Percentiles rank a stretch among this genome's conserved stretches.
These are phyloP conservation scores for Gautieria morchelliformis DNA, from an alignment of 768 basidiomycete genomes.

Conservation along the genomic window DNA sequence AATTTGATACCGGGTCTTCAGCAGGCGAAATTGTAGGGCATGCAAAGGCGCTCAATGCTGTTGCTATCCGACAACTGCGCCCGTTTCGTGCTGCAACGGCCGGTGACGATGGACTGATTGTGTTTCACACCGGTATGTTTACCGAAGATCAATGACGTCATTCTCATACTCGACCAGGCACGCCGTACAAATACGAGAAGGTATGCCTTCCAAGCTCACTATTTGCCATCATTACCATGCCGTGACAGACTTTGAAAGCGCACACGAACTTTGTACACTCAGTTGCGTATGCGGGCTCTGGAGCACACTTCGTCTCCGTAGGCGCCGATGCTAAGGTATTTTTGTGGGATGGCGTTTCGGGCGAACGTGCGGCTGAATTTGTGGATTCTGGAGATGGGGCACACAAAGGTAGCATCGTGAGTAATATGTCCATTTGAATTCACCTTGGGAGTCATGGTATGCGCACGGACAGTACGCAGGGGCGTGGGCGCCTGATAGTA, in stretches of 20 bases:
- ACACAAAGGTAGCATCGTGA: slow-evolving; percentile 69
- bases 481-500: slow-evolving; percentile 70
- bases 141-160: not conserved
- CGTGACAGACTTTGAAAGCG: slow-evolving; percentile 63
- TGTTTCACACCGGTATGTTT: slow-evolving; percentile 66
- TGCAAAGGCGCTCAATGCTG: slow-evolving; percentile 82
- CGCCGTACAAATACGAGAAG: slow-evolving; percentile 86
- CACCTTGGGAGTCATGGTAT: not conserved
- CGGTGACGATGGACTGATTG: slow-evolving; percentile 70
- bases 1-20: slow-evolving; percentile 74
- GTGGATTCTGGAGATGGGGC: slow-evolving; percentile 36
- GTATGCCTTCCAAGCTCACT: slow-evolving; percentile 22
- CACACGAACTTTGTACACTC: slow-evolving; percentile 93
- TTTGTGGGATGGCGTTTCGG: slow-evolving; percentile 84
- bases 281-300: slow-evolving; percentile 71
- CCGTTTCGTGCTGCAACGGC: slow-evolving; percentile 89
- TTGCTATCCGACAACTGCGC: slow-evolving; percentile 77
- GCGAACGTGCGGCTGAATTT: slow-evolving; percentile 65
- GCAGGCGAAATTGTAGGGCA: slow-evolving; percentile 87
- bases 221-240: not conserved
- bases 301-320: slow-evolving; percentile 77
- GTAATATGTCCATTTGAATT: slow-evolving; percentile 19
- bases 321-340: slow-evolving; percentile 84
- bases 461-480: slow-evolving; percentile 38
- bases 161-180: slow-evolving; percentile 27